These are phyloP conservation scores for Irpex sp. DNA, from an alignment of 1,284 basidiomycete genomes.

Conservation along the genomic window DNA sequence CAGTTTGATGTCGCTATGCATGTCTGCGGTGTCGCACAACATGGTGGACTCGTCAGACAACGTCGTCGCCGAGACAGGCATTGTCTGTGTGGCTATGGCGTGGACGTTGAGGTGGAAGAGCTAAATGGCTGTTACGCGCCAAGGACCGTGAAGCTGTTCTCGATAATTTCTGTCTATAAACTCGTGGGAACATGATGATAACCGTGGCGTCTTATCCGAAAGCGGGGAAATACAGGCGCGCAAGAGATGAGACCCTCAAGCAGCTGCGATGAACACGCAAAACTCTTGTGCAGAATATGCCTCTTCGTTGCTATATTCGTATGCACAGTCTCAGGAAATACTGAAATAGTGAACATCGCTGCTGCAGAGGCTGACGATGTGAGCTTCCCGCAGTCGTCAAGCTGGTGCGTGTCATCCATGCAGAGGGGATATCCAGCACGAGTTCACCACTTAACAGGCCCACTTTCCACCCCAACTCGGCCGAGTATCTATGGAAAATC, in stretches of 20 bases:
- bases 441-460: slow-evolving; percentile 23
- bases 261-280: not conserved
- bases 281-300: not conserved
- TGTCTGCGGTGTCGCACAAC: not conserved
- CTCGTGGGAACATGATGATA: not conserved
- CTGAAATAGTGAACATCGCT: slow-evolving; percentile 62
- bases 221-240: not conserved
- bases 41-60: slow-evolving; percentile 1
- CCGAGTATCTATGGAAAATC: slow-evolving; percentile 33
- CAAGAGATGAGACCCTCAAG: not conserved
- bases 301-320: not conserved
- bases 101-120: not conserved
- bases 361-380: slow-evolving; percentile 24
- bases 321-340: slow-evolving; percentile 43
- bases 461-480: slow-evolving; percentile 21
- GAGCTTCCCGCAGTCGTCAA: slow-evolving; percentile 19
- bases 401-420: slow-evolving; percentile 34
- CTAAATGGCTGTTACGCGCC: not conserved
- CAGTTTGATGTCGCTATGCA: not conserved
- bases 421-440: not conserved
- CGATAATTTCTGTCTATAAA: not conserved
- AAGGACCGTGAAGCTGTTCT: not conserved
- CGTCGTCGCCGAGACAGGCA: slow-evolving; percentile 6
- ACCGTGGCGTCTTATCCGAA: not conserved
- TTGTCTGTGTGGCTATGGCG: slow-evolving; percentile 1